phyloP scores from a whole-genome alignment of 305 asterid genomes.

The Vinca major region DNA sequence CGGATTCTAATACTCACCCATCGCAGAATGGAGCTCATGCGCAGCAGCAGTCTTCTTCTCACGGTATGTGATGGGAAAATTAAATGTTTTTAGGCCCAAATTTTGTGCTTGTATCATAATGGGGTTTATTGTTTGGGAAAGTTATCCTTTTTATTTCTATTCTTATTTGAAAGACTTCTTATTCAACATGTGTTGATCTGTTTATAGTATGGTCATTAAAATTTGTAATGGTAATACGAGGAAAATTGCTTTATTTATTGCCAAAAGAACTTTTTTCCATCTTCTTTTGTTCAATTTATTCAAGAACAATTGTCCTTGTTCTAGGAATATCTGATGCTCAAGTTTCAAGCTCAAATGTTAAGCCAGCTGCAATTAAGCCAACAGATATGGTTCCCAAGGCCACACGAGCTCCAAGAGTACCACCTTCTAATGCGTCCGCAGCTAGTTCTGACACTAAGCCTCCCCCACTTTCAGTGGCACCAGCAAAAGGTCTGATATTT shows the following conservation, averaged over 20 bases:
- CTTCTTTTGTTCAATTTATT: background rate
- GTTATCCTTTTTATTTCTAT: background rate
- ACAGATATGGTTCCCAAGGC: conserved; percentile 35
- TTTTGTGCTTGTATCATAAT: background rate
- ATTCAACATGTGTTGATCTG: background rate
- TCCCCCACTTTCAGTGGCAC: conserved; percentile 34
- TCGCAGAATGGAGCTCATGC: conserved; percentile 52
- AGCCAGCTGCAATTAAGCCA: conserved; percentile 20
- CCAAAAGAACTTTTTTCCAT: no score
- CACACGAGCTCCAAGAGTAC: conserved; percentile 41
- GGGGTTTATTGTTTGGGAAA: background rate
- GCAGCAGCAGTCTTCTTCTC: conserved; percentile 44
- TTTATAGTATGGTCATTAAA: background rate
- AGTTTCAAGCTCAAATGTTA: conserved; percentile 24
- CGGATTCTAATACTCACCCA: conserved; percentile 31
- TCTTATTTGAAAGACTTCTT: background rate
- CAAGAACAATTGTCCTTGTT: background rate
- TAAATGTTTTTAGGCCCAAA: background rate
- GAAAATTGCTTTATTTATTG: background rate
- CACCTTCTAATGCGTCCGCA: conserved; percentile 38
- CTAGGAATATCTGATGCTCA: conserved; percentile 42
- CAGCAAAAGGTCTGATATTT: conserved; percentile 47
- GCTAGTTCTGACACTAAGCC: conserved; percentile 31
- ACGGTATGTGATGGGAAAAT: conserved; percentile 29
- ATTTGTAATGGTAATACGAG: background rate